These are phyloP conservation scores for Solanum corneliomulleri DNA, from an alignment of 257 asterid species.

Conservation along the genomic window DNA sequence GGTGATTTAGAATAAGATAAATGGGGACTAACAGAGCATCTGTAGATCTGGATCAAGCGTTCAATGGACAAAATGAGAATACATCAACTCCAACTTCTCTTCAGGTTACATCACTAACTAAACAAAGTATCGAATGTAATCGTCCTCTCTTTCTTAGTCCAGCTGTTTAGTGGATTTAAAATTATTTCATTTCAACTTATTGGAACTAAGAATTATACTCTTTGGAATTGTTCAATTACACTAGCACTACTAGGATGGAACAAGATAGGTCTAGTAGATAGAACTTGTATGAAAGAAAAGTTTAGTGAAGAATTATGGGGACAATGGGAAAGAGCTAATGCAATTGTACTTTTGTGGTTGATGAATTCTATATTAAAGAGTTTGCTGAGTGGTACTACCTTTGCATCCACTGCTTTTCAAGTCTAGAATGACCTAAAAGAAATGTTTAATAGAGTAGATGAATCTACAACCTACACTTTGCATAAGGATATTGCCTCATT, in stretches of 20 bases:
- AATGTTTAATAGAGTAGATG: not conserved
- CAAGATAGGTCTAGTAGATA: not conserved
- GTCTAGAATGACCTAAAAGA: not conserved
- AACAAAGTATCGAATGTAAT: not conserved
- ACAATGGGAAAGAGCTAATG: not conserved
- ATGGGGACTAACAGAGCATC: not conserved
- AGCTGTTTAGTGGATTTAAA: not conserved
- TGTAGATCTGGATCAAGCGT: not conserved
- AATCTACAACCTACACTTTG: no score
- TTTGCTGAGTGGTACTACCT: not conserved
- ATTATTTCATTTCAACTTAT: no score
- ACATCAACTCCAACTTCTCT: not conserved
- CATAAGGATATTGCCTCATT: not conserved
- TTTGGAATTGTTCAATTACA: not conserved
- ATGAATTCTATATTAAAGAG: not conserved
- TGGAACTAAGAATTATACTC: not conserved
- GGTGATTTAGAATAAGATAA: no score
- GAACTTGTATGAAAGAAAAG: no score
- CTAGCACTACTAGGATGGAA: no score
- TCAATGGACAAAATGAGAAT: not conserved
- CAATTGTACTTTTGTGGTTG: not conserved
- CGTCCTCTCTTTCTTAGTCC: not conserved
- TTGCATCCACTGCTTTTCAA: not conserved
- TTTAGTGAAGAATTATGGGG: not conserved
- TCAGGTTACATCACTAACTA: no score